These are phyloP conservation scores for Erodium trifolium DNA, from an alignment of 441 rosid species.

Conservation along the genomic window DNA sequence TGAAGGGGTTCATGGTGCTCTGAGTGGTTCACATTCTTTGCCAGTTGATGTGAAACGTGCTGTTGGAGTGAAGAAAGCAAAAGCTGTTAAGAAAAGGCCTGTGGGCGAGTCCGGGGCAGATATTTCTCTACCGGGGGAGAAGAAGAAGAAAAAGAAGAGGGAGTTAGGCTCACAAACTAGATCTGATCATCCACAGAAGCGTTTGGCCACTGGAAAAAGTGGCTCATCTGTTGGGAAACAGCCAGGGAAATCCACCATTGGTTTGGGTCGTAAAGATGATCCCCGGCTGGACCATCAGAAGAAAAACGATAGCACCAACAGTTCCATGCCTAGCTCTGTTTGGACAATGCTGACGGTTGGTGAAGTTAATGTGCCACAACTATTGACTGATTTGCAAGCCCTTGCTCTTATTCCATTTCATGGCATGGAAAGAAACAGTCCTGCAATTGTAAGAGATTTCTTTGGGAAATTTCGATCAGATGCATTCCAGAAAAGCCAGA, in stretches of 20 bases:
- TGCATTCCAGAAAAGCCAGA: slow-evolving; percentile 58
- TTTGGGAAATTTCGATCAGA: slow-evolving; percentile 64
- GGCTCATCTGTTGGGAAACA: slow-evolving; percentile 19
- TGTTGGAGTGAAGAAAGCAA: slow-evolving; percentile 44
- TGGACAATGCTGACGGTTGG: slow-evolving; percentile 21
- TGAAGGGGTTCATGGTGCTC: slow-evolving; percentile 29
- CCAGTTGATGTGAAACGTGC: slow-evolving; percentile 31
- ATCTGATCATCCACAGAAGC: slow-evolving; percentile 41
- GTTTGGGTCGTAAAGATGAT: slow-evolving; percentile 31
- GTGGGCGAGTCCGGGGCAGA: slow-evolving; percentile 33
- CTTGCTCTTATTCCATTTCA: slow-evolving; percentile 65
- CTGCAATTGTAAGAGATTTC: slow-evolving; percentile 38
- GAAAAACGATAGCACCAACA: slow-evolving; percentile 30
- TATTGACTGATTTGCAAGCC: slow-evolving; percentile 56
- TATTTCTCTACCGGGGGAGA: slow-evolving; percentile 32
- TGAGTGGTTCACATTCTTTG: slow-evolving; percentile 23
- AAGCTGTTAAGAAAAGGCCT: slow-evolving; percentile 37
- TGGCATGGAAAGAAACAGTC: slow-evolving; percentile 42
- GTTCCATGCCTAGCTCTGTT: slow-evolving; percentile 16
- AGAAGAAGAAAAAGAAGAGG: slow-evolving; percentile 63
- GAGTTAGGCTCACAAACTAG: slow-evolving; percentile 30
- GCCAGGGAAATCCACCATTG: slow-evolving; percentile 28
- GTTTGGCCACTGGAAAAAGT: slow-evolving; percentile 34
- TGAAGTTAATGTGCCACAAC: slow-evolving; percentile 41
- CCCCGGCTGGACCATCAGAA: slow-evolving; percentile 22